Base-by-base conservation (phyloP, 2,329 filamentous ascomycete species). In the Fusarium acutatum region DNA sequence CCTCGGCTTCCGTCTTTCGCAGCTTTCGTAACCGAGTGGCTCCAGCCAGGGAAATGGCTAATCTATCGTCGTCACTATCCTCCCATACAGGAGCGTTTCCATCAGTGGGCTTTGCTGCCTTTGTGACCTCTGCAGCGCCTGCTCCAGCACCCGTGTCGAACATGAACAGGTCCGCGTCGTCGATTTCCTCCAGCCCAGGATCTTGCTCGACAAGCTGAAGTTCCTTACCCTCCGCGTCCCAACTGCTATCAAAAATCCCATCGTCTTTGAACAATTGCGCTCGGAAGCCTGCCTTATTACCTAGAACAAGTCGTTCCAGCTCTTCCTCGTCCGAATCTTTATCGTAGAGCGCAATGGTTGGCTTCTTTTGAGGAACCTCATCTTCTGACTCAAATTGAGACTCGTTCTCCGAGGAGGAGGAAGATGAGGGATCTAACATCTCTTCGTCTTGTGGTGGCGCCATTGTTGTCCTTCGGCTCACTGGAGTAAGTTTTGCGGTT, bases 41-140 rank as follows among this genome's bases (percentile, higher is more conserved):
- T 32, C 90, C 89, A 7, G 94, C 93, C 43, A 99, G 87, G 20
- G 96, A 98, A 54, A 99, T 88, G 12, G 91, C 89, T 71, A 98
- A 85, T 60, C 94, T 89, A 79, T 98, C 96, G 79, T 99, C 96
- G 78, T 99, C 96, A 82, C 95, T 98, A 81, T 99, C 96, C 75
- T 95, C 91, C 96, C 96, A 99, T 3, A 91, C 93, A 6, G 92
- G 87, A 26, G 86, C 85, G 46, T 88, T 84, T 52, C 72, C 77
- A 22, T 78, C 76, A 34, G 71, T 69, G 30, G 77, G 68, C 26
- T 77, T 74, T 46, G 72, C 38, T 24, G 79, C 58, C 40, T 82
- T 80, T 11, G 79, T 62, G 15, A 76, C 60, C 17, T 81, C 77
- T 34, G 83, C 81, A n/a, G 77, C 75, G 28, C 83, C 82, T 28